A percentile compares a stretch with the other conserved stretches of the same genome.
Conservation (phyloP, 192 early-diverging fungal species). For the Radiomyces spectabilis region DNA sequence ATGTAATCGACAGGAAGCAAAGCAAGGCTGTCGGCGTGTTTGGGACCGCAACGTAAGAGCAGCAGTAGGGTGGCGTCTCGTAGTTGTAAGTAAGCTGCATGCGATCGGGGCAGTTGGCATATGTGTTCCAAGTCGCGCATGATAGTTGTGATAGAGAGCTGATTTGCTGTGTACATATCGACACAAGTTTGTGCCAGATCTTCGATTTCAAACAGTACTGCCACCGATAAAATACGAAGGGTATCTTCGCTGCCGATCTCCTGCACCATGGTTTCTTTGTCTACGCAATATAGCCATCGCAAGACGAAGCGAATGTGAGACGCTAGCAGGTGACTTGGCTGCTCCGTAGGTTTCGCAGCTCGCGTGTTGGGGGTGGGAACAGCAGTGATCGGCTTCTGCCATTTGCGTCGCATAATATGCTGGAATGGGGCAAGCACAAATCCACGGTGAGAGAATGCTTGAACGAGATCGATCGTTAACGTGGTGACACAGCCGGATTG, state of each 20-base stretch:
- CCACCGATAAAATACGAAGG: conserved; percentile 8
- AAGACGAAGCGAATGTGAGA: conserved; percentile 22
- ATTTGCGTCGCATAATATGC: conserved; percentile 14
- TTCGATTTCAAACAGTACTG: conserved; percentile 19
- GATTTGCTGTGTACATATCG: conserved; percentile 9
- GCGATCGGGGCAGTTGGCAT: conserved; percentile 16
- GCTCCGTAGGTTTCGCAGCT: neutral
- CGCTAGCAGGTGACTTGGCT: conserved; percentile 6
- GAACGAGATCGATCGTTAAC: conserved; percentile 17
- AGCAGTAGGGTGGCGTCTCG: conserved; percentile 23
- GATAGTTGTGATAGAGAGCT: conserved; percentile 12
- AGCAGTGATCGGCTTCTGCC: conserved; percentile 2
- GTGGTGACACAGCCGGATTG: neutral
- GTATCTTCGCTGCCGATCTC: conserved; percentile 12
- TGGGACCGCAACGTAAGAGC: conserved; percentile 17
- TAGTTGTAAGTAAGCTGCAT: conserved; percentile 14
- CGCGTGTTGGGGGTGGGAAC: neutral
- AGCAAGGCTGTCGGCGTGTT: conserved; percentile 8
- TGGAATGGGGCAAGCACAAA: conserved; percentile 17
- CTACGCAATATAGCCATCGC: conserved; percentile 12
- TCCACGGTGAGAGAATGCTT: conserved; percentile 11
- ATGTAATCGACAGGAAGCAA: conserved; percentile 22
- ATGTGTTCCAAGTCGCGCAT: conserved; percentile 20
- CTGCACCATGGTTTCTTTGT: conserved; percentile 3
- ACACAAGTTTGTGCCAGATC: conserved; percentile 15